Base-by-base conservation (phyloP, 208 protist genomes). In the Trypanosoma scelopori region DNA sequence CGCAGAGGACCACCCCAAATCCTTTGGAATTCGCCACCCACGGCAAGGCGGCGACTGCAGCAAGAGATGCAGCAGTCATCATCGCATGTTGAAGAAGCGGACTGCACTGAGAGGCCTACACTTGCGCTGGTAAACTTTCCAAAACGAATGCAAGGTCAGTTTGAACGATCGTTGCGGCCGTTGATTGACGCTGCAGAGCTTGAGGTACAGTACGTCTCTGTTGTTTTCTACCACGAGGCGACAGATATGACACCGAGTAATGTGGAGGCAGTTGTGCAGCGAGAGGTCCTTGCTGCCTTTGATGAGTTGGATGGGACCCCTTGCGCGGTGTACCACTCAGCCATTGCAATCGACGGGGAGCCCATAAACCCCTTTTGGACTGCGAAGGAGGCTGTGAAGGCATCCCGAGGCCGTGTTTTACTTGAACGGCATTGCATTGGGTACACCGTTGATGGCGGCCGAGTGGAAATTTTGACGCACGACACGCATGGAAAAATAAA, bases 51-150 rank as follows among this genome's bases (percentile, higher is more conserved):
- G 12, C 4, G 16, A 16, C 13, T 50, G 23, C 16, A 43, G 27
- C 4, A 20, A 39, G 20, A 43, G 15, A 7, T 39, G 48, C 11
- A 48, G 42, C 46, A 42, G 27, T n/a, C 42, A 11, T 45, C 37
- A 43, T 32, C 35, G 28, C 3, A 35, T 39, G 20, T 30, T 22
- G 56, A 6, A 3, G 47, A 37, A 55, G 20, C 4, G 52, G 45
- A 55, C 42, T 35, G 23, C 18, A 32, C 35, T 18, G 30, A 6
- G 27, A 37, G 23, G 3, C 27, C 69, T 15, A 61, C 37, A 13
- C 67, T 89, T 3, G 74, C 69, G 7, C 65, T 84, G 48, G 88
- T 94, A 18, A 94, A 94, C 63, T 80, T 89, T 67, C 51, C 55
- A 13, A 53, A 65, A 5, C 59, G 75, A 23, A 23, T 81, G n/a